Percentiles rank a stretch among this genome's conserved stretches.
These are phyloP conservation scores for Camelina laxa DNA, from an alignment of 345 rosid genomes.

Conservation along the genomic window DNA sequence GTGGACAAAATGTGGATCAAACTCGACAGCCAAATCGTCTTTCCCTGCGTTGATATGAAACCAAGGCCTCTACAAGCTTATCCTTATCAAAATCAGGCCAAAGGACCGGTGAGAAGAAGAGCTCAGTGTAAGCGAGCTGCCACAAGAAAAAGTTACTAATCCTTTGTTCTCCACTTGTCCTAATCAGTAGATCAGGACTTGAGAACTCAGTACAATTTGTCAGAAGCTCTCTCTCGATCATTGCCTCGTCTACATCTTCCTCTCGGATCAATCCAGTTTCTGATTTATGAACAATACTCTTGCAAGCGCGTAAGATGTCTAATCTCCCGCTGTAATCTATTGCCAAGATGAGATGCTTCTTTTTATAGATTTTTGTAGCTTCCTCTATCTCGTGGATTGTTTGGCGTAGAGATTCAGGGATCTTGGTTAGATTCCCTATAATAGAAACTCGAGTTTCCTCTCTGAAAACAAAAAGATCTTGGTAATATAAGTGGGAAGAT, in stretches of 20 bases:
- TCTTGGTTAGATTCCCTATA: conserved; percentile 63
- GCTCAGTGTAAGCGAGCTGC: conserved; percentile 80
- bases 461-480: conserved; percentile 39
- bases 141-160: conserved; percentile 81
- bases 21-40: conserved; percentile 60
- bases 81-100: conserved; percentile 80
- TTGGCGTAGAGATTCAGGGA: conserved; percentile 48
- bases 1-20: conserved; percentile 21
- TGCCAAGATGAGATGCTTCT: conserved; percentile 65
- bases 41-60: conserved; percentile 63
- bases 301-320: conserved; percentile 66
- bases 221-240: conserved; percentile 64
- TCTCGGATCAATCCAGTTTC: conserved; percentile 48
- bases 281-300: conserved; percentile 53
- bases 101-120: conserved; percentile 56
- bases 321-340: conserved; percentile 74
- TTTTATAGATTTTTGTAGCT: conserved; percentile 49
- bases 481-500: not conserved
- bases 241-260: conserved; percentile 58
- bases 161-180: conserved; percentile 79
- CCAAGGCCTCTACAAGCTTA: conserved; percentile 55
- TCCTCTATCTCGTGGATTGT: conserved; percentile 52
- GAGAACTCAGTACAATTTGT: conserved; percentile 59
- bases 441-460: conserved; percentile 53
- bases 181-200: conserved; percentile 66